Evolutionary conservation across 345 rosid genomes (phyloP).

Genomic region (Citrus unshiu): DNA sequence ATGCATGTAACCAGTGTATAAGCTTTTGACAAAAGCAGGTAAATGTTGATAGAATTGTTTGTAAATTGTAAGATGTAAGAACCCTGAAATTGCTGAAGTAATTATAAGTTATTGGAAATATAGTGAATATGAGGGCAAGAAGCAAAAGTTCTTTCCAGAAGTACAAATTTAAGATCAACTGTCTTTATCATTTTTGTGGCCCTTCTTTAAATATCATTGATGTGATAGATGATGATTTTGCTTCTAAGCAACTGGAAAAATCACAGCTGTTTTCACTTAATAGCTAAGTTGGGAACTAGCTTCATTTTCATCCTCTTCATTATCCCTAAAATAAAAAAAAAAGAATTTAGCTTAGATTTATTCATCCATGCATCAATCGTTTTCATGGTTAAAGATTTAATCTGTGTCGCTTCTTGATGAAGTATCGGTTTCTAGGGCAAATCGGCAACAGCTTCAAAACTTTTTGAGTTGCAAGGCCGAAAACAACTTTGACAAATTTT

Average conservation of each 20-base stretch:
- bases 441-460: not conserved
- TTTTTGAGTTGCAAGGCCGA: not conserved
- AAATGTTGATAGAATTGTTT: not conserved
- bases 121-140: not conserved
- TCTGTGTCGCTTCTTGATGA: not conserved
- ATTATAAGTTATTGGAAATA: not conserved
- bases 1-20: not conserved
- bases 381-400: not conserved
- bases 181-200: constrained; percentile 1
- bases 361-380: not conserved
- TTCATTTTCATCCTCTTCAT: not conserved
- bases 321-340: not conserved
- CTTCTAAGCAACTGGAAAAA: constrained; percentile 25
- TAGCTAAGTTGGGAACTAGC: constrained; percentile 17
- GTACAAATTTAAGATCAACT: constrained; percentile 8
- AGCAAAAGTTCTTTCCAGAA: not conserved
- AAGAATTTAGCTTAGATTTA: not conserved
- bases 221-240: constrained; percentile 23
- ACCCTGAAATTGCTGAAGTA: not conserved
- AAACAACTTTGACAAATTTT: not conserved
- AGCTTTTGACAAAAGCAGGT: too few species aligned
- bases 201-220: not conserved
- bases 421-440: not conserved
- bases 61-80: not conserved
- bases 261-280: constrained; percentile 12